Evolutionary conservation across 345 rosid species (phyloP).

Genomic region (Crucihimalaya himalaica): DNA sequence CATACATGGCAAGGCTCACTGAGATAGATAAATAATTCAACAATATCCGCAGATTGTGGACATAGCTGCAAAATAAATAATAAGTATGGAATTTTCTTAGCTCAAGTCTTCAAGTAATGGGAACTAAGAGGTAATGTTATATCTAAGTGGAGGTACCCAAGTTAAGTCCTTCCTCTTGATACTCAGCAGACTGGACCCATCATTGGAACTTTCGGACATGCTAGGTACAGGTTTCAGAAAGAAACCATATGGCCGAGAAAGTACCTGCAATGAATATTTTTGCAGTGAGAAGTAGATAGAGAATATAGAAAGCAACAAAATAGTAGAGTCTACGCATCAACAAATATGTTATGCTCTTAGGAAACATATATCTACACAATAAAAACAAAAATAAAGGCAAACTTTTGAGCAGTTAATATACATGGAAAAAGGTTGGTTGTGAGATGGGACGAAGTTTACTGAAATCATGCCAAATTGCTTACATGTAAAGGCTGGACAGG

Average conservation of each 20-base stretch:
- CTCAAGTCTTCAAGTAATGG: conserved; percentile 16
- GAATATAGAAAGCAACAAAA: conserved; percentile 19
- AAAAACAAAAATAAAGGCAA: neutral
- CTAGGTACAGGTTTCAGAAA: conserved; percentile 84
- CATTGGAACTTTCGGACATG: conserved; percentile 56
- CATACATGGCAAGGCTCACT: conserved; percentile 97
- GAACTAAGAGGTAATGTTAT: conserved; percentile 16
- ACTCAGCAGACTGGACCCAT: conserved; percentile 72
- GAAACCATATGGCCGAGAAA: conserved; percentile 81
- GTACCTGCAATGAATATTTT: conserved; percentile 58
- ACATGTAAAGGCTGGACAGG: conserved; percentile 84
- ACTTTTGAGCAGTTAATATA: conserved; percentile 17
- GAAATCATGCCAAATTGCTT: conserved; percentile 38
- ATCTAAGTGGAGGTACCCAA: conserved; percentile 64
- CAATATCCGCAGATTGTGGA: conserved; percentile 78
- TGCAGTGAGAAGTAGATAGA: conserved; percentile 9
- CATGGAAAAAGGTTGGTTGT: neutral
- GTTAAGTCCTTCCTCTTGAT: conserved; percentile 73
- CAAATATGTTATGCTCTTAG: neutral
- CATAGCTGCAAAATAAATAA: conserved; percentile 61
- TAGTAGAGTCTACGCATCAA: conserved; percentile 13
- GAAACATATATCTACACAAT: conserved; percentile 14
- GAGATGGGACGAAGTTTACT: conserved; percentile 6
- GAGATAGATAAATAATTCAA: conserved; percentile 85
- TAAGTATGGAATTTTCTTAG: conserved; percentile 3